A percentile compares a stretch with the other conserved stretches of the same genome.
Conservation (phyloP, 164 flowering plant species). For the Vitis vinifera region ASM3070453v1 NC_081821.1:6333501-6334000, state of each 20-base stretch:
- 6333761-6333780: slow-evolving; percentile 3
- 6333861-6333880: neutral
- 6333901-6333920: neutral
- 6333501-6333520: no score
- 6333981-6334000: neutral
- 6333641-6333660: slow-evolving; percentile 5
- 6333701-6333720: slow-evolving; percentile 16
- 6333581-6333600: neutral
- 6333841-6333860: neutral
- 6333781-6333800: slow-evolving; percentile 7
- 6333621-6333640: neutral
- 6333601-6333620: neutral
- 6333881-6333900: no score
- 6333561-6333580: neutral
- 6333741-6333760: slow-evolving; percentile 19
- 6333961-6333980: neutral
- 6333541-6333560: neutral
- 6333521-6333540: slow-evolving; percentile 8
- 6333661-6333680: slow-evolving; percentile 13
- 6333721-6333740: slow-evolving; percentile 2
- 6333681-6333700: neutral
- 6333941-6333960: no score
- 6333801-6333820: slow-evolving; percentile 2
- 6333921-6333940: neutral
- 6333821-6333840: neutral